Conservation (phyloP, 2,329 filamentous ascomycete species). For the Fusarium ramigenum region DNA sequence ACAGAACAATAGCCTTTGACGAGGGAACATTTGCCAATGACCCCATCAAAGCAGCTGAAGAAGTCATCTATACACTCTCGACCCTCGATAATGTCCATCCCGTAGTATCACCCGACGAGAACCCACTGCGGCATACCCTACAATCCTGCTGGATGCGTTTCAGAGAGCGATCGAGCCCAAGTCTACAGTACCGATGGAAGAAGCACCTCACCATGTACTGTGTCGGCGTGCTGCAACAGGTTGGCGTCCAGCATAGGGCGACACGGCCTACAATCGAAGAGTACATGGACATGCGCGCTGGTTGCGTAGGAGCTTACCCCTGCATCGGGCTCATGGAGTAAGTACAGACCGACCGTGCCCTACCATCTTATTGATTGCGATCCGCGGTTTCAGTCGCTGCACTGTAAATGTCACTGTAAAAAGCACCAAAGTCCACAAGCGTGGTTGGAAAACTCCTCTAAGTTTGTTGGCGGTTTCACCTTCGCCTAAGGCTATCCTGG, state of each 20-base stretch:
- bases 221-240: conserved; percentile 17
- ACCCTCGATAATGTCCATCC: conserved; percentile 22
- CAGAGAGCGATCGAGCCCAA: conserved; percentile 6
- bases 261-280: conserved; percentile 3
- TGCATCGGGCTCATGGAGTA: conserved; percentile 27
- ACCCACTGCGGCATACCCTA: conserved; percentile 15
- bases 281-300: conserved; percentile 27
- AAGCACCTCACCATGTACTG: conserved; percentile 26
- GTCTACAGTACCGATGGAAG: conserved; percentile 23
- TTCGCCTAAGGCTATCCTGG: background rate
- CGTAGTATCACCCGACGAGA: conserved; percentile 4
- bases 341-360: background rate
- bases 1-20: conserved; percentile 9
- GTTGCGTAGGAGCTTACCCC: conserved; percentile 20
- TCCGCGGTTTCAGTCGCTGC: background rate
- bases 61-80: conserved; percentile 23
- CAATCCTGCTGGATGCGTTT: conserved; percentile 26
- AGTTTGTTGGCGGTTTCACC: background rate
- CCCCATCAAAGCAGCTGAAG: conserved; percentile 25
- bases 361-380: background rate
- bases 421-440: background rate
- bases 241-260: conserved; percentile 7
- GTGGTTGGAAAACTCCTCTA: background rate
- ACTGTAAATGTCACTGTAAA: background rate
- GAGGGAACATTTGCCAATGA: conserved; percentile 19